phyloP scores from a whole-genome alignment of 108 stramenopile genomes.

The Poteriospumella lacustris region DNA sequence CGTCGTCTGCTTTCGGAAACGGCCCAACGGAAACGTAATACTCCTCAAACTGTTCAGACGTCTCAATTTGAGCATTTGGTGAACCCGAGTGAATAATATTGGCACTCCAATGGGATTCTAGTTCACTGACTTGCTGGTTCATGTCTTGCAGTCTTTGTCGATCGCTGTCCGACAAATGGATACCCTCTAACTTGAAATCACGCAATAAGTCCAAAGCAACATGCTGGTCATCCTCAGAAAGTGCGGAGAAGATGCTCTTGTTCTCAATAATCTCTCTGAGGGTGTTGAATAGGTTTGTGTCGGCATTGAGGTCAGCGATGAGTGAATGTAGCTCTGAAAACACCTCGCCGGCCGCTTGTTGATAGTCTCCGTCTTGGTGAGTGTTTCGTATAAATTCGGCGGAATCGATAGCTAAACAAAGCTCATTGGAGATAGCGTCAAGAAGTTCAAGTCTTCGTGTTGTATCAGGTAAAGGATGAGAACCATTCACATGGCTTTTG shows the following conservation, averaged over 20 bases:
- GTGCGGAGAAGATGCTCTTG: background rate
- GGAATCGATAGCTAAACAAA: slow-evolving; percentile 11
- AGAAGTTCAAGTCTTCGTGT: slow-evolving; percentile 1
- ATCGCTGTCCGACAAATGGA: background rate
- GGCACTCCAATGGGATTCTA: background rate
- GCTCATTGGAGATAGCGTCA: slow-evolving; percentile 3
- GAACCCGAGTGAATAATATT: background rate
- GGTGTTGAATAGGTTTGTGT: background rate
- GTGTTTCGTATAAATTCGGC: background rate
- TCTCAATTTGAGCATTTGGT: background rate
- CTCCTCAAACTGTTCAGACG: background rate
- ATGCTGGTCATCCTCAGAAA: background rate
- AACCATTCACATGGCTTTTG: too few relatives aligned
- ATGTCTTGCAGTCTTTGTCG: too few relatives aligned
- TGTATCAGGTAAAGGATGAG: too few relatives aligned
- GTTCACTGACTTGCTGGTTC: too few relatives aligned
- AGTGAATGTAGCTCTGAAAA: background rate
- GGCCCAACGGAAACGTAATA: background rate
- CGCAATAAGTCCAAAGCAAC: background rate
- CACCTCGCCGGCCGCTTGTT: background rate
- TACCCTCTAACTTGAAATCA: background rate
- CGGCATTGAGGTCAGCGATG: background rate
- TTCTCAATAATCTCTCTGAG: background rate
- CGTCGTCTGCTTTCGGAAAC: background rate
- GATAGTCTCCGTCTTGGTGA: background rate